A percentile compares a stretch with the other conserved stretches of the same genome.
These are phyloP conservation scores for Didymella lethalis DNA, from an alignment of 2,329 filamentous ascomycete species.

Conservation along the genomic window DNA sequence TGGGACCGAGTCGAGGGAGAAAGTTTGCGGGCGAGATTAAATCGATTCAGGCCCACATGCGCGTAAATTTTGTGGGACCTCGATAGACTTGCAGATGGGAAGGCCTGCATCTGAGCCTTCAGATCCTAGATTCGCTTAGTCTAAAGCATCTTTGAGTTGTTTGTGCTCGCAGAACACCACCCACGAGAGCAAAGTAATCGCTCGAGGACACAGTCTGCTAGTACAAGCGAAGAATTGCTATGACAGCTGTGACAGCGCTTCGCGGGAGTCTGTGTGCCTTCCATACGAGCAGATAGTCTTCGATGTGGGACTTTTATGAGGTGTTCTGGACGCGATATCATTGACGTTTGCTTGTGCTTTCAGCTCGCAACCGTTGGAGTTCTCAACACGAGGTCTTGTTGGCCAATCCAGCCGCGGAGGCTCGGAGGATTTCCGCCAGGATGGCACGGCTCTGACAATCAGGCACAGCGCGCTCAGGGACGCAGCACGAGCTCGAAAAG, in stretches of 20 bases:
- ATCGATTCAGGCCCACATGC: constrained; percentile 1
- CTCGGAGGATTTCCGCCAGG: constrained; percentile 4
- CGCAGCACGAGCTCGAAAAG: constrained; percentile 10
- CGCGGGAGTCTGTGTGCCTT: constrained; percentile 14
- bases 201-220: background rate
- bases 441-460: constrained; percentile 15
- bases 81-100: constrained; percentile 4
- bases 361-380: background rate
- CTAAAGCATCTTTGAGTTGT: too few relatives aligned
- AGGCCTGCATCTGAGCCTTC: background rate
- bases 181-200: background rate
- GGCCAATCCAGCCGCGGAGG: background rate
- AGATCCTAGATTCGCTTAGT: background rate
- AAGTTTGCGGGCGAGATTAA: constrained; percentile 3
- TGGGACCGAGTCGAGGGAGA: background rate
- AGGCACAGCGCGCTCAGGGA: constrained; percentile 13
- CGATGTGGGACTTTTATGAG: background rate
- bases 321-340: background rate
- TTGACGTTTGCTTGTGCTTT: background rate
- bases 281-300: constrained; percentile 1
- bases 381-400: background rate
- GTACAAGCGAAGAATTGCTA: constrained; percentile 2
- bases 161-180: background rate
- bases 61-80: background rate
- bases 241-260: constrained; percentile 9